Base-by-base conservation (phyloP, 2,329 filamentous ascomycete genomes). In the Colletotrichum salicis region DNA sequence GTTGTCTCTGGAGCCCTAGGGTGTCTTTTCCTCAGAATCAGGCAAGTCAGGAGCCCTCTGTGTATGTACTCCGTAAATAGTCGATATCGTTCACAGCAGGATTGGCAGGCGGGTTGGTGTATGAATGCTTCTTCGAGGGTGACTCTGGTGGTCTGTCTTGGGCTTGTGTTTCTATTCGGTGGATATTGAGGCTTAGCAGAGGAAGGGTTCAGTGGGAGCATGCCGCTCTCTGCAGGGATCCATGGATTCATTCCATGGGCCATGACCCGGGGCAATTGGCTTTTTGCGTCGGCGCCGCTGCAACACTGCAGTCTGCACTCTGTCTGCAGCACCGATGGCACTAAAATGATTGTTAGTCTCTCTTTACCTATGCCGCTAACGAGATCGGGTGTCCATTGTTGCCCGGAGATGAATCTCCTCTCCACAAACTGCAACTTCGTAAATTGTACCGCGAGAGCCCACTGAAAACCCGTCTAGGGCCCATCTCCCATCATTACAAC, bases 371-470 rank as follows among this genome's bases (percentile, higher is more conserved):
- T 19, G 12, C 52, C 69, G 58, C 64, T 54, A 63, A 35, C 41
- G 57, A 71, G 68, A 67, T 71, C 68, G 64, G 45, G 64, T 64
- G 59, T 60, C 69, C 54, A 71, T 55, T 59, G 55, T 69, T 56
- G 64, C 59, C 69, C 69, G 59, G 69, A 71, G 65, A 71, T 68
- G 69, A 71, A 64, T 62, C 64, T 56, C 65, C 69, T 51, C 68
- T 64, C 65, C 69, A 48, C 69, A 69, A 64, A 71, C 29, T 27
- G 57, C 15, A 31, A 62, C 45, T 51, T 22, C n/a, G 59, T n/a
- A n/a, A n/a, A n/a, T n/a, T n/a, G n/a, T 41, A 33, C 59, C 35
- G 41, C 41, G 41, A 7, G 41, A 62, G 12, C n/a, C 58, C 58
- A 48, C 58, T 41, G 41, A 35, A 62, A 19, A 48, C 0, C 19